phyloP scores from a whole-genome alignment of 2,329 filamentous ascomycete genomes.

The Lasiodiplodia sp. region DNA sequence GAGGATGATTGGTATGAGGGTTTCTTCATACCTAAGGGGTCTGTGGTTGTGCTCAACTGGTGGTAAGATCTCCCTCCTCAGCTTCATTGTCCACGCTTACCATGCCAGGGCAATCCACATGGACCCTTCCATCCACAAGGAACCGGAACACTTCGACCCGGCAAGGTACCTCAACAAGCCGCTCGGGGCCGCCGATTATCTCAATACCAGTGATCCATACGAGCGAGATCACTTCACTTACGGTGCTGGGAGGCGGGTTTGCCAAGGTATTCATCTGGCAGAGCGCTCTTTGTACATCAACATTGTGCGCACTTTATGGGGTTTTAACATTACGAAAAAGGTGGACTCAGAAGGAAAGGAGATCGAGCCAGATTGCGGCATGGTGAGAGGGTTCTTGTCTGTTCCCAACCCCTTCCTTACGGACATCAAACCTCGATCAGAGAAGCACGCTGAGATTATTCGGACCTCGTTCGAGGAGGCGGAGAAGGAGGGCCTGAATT shows the following conservation, averaged over 20 bases:
- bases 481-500: conserved; percentile 36
- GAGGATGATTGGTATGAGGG: conserved; percentile 57
- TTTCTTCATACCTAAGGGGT: conserved; percentile 55
- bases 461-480: conserved; percentile 35
- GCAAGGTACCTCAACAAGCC: conserved; percentile 37
- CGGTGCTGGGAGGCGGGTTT: conserved; percentile 45
- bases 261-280: conserved; percentile 47
- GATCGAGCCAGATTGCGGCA: conserved; percentile 39
- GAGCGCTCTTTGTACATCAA: conserved; percentile 48
- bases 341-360: conserved; percentile 36
- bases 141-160: conserved; percentile 44
- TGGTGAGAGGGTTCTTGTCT: conserved; percentile 43
- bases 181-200: conserved; percentile 43
- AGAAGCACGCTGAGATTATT: conserved; percentile 38
- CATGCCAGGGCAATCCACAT: conserved; percentile 43
- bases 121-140: conserved; percentile 36
- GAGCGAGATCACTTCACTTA: conserved; percentile 48
- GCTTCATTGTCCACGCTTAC: background rate
- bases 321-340: conserved; percentile 43
- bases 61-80: conserved; percentile 34
- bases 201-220: conserved; percentile 40
- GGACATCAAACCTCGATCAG: conserved; percentile 40
- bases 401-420: conserved; percentile 42
- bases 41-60: conserved; percentile 46
- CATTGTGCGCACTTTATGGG: conserved; percentile 45